Conservation (phyloP, 345 rosid species). For the Brassica napus region Da-Ae NC_063449.1:24807501-24808000, state of each 20-base stretch:
- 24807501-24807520: constrained; percentile 80
- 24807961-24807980: constrained; percentile 1
- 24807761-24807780: background rate
- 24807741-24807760: background rate
- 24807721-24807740: background rate
- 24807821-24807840: background rate
- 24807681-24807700: background rate
- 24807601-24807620: too few species aligned
- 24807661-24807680: background rate
- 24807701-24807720: background rate
- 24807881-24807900: background rate
- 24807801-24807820: background rate
- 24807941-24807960: constrained; percentile 52
- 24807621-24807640: too few species aligned
- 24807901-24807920: constrained; percentile 78
- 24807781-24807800: background rate
- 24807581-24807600: too few species aligned
- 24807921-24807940: constrained; percentile 49
- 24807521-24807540: constrained; percentile 64
- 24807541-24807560: background rate
- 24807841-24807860: background rate
- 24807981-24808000: background rate
- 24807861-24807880: background rate
- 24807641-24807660: background rate
- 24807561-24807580: too few species aligned